Evolutionary conservation across 371 early-diverging fungal species (phyloP), one percentile per base, ranked within the genome.

Genomic region (Furculomyces boomerangus): DNA sequence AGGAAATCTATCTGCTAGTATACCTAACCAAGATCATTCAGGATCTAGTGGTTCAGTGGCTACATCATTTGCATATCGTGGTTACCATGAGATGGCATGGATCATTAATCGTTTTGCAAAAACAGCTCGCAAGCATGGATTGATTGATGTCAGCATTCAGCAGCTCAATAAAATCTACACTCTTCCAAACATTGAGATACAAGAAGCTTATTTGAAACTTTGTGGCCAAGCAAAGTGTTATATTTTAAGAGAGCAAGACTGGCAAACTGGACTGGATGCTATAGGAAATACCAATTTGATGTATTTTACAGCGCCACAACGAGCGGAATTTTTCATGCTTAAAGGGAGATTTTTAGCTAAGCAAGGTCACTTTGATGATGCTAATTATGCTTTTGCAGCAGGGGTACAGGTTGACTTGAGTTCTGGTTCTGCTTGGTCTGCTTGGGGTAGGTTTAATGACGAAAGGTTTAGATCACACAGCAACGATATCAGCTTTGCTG

Each of bases 1-100:
- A n/a, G n/a, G n/a, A n/a, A n/a, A n/a, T n/a, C n/a, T n/a, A n/a
- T n/a, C n/a, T n/a, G n/a, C n/a, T n/a, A n/a, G n/a, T n/a, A n/a
- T n/a, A n/a, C n/a, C n/a, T n/a, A n/a, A n/a, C n/a, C n/a, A n/a
- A n/a, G n/a, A n/a, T n/a, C n/a, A n/a, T n/a, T n/a, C n/a, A n/a
- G n/a, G n/a, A n/a, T n/a, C n/a, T n/a, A 66, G 71, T 8, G 68
- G 71, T 32, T 74, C 74, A 16, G 74, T 81, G 18, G 65, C 73
- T 16, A 85, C 84, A 59, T 86, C 94, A 7, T 83, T 83, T 60
- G 93, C 95, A 0, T 97, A 90, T 66, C 84, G 96, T 25, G 99
- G 99, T 3, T 95, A 92, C 68, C 98, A 99, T 65, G 99, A 99
- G 68, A 96, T 93, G 24, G 99, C 99, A 1, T 97, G 99, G 97